These are phyloP conservation scores for Claviceps spartinae DNA, from an alignment of 2,329 filamentous ascomycete species.

Conservation along the genomic window DNA sequence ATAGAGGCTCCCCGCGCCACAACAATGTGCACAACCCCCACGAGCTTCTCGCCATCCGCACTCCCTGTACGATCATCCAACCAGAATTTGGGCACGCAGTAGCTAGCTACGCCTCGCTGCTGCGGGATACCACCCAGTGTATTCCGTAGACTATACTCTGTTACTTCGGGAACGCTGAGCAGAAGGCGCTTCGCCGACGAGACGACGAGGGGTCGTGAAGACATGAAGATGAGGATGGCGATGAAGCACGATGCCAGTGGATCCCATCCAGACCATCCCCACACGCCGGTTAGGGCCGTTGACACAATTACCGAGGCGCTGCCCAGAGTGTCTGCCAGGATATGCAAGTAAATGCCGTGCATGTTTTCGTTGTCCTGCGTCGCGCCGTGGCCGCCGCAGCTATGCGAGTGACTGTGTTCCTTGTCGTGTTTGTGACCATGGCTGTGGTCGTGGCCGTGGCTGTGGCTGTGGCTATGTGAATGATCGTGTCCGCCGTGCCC, in stretches of 20 bases:
- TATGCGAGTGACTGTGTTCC: constrained; percentile 34
- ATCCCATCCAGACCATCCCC: constrained; percentile 89
- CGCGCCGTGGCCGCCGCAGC: constrained; percentile 15
- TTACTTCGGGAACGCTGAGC: constrained; percentile 68
- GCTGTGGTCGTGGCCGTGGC: constrained; percentile 26
- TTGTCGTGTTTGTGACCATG: constrained; percentile 24
- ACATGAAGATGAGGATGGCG: constrained; percentile 83
- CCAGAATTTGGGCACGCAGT: constrained; percentile 86
- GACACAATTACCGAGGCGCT: constrained; percentile 90
- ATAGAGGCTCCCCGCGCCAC: constrained; percentile 58
- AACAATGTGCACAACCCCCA: constrained; percentile 78
- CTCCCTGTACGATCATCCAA: constrained; percentile 52
- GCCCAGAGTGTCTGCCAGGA: constrained; percentile 86
- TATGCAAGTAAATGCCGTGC: constrained; percentile 91
- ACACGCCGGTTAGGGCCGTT: constrained; percentile 73
- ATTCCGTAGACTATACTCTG: constrained; percentile 80
- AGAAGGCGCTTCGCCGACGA: constrained; percentile 73
- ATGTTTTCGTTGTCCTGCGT: constrained; percentile 90
- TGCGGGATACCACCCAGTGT: constrained; percentile 71
- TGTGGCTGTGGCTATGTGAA: constrained; percentile 19
- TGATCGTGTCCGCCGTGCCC: constrained; percentile 15
- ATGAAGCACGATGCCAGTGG: constrained; percentile 90
- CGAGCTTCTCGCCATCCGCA: constrained; percentile 38
- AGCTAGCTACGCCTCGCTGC: constrained; percentile 72
- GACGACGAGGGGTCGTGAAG: constrained; percentile 74